Evolutionary conservation across 805 yeast species (phyloP).

Genomic region (Lipomyces yamadae): DNA sequence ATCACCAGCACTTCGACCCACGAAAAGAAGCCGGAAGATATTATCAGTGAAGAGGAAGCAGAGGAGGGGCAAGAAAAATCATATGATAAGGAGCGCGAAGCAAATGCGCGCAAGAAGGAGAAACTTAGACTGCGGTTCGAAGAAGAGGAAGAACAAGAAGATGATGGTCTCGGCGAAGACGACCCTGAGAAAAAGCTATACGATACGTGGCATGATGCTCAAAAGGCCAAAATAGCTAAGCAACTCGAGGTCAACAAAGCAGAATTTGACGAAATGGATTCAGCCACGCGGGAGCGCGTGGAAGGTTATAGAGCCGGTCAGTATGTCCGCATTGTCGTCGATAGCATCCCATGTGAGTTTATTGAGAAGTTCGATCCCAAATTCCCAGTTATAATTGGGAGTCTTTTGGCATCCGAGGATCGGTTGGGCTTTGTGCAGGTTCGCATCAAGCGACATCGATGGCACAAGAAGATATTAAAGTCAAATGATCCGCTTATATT

Average conservation of each 20-base stretch:
- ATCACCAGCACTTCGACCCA: conserved; percentile 52
- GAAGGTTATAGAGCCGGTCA: conserved; percentile 95
- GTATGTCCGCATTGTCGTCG: conserved; percentile 87
- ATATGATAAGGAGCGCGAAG: conserved; percentile 73
- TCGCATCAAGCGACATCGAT: conserved; percentile 94
- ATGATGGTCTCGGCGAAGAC: conserved; percentile 62
- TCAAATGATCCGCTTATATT: conserved; percentile 93
- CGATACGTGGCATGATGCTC: conserved; percentile 97
- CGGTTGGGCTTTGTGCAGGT: conserved; percentile 92
- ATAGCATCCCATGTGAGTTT: conserved; percentile 85
- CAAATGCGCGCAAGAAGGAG: conserved; percentile 88
- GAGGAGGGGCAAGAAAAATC: conserved; percentile 46
- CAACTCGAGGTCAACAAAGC: conserved; percentile 92
- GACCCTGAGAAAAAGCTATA: conserved; percentile 81
- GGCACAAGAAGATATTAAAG: conserved; percentile 96
- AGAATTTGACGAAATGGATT: conserved; percentile 66
- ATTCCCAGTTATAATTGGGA: conserved; percentile 88
- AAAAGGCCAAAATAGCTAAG: conserved; percentile 95
- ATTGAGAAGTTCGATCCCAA: conserved; percentile 82
- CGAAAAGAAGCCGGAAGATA: conserved; percentile 45
- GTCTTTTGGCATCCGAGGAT: conserved; percentile 85
- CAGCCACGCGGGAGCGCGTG: conserved; percentile 72
- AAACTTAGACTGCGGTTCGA: conserved; percentile 88
- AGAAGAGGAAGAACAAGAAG: conserved; percentile 68
- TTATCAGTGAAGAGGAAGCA: conserved; percentile 37